Conservation (phyloP, 768 basidiomycete genomes). For the Rhodosporidiobolus sp. region DNA sequence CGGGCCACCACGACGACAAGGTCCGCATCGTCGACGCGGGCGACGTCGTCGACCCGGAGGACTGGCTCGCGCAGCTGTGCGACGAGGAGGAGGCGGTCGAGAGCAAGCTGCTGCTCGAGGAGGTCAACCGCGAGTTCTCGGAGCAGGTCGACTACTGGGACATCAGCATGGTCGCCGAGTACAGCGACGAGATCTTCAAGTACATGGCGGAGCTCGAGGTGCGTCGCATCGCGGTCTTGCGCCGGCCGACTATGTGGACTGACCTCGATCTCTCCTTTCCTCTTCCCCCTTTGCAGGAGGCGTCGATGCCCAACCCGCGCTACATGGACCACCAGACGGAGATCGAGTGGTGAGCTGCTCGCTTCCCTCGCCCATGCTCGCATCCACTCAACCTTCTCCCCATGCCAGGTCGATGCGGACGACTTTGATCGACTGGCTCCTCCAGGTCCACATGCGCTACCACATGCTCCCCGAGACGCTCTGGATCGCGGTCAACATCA, state of each 20-base stretch:
- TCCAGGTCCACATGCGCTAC: constrained; percentile 95
- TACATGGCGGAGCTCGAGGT: constrained; percentile 96
- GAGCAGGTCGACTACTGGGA: constrained; percentile 75
- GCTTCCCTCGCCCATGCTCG: not conserved
- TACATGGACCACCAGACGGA: constrained; percentile 94
- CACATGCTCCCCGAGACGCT: constrained; percentile 99
- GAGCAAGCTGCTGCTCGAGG: constrained; percentile 57
- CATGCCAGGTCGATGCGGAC: constrained; percentile 80
- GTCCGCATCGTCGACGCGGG: constrained; percentile 31
- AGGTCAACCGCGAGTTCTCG: constrained; percentile 62
- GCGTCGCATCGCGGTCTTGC: constrained; percentile 43
- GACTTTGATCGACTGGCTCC: constrained; percentile 94
- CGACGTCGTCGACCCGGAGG: constrained; percentile 48
- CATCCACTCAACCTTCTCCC: not conserved
- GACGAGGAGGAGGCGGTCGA: constrained; percentile 46
- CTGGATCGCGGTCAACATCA: constrained; percentile 97
- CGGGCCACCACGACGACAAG: constrained; percentile 31
- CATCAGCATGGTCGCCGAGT: constrained; percentile 96
- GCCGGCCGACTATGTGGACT: not conserved
- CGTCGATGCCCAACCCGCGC: constrained; percentile 82
- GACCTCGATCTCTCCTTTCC: not conserved
- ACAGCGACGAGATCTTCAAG: constrained; percentile 94
- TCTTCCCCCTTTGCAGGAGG: constrained; percentile 56
- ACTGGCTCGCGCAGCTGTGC: constrained; percentile 49
- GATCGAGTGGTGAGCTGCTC: constrained; percentile 56